These are phyloP conservation scores for Gossypium schwendimanii DNA, from an alignment of 441 rosid genomes.

Conservation along the genomic window DNA sequence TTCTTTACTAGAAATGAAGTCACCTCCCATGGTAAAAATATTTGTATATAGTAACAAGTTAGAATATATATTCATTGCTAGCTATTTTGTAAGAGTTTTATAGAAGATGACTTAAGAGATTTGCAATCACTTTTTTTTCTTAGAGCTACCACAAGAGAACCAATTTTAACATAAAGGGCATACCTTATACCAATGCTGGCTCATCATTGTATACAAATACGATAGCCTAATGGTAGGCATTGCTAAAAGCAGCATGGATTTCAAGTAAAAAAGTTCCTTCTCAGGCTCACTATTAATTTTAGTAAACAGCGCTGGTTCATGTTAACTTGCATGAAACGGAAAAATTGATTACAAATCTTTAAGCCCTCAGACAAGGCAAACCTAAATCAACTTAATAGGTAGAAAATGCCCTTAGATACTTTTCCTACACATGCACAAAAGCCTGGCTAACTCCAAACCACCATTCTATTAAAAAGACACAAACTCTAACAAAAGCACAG, in stretches of 20 bases:
- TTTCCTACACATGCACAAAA: background rate
- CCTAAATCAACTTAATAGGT: background rate
- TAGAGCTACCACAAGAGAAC: background rate
- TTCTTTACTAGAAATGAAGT: background rate
- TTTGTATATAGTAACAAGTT: background rate
- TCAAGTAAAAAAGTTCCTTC: background rate
- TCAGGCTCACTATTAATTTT: background rate
- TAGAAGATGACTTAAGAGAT: background rate
- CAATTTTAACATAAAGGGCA: constrained; percentile 3
- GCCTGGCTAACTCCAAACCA: background rate
- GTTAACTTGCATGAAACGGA: background rate
- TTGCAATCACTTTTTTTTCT: background rate
- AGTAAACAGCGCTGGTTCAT: background rate
- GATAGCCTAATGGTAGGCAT: background rate
- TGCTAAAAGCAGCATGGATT: background rate
- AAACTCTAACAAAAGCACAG: constrained; percentile 4
- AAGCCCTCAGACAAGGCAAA: background rate
- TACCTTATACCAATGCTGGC: background rate
- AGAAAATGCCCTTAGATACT: background rate
- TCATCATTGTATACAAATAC: background rate
- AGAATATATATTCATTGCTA: background rate
- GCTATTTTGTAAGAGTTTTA: background rate
- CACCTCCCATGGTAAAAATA: background rate
- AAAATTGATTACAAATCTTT: background rate
- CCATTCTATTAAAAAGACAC: background rate